phyloP scores from a whole-genome alignment of 176 grass and related monocot species.

The Secale cereale region DNA sequence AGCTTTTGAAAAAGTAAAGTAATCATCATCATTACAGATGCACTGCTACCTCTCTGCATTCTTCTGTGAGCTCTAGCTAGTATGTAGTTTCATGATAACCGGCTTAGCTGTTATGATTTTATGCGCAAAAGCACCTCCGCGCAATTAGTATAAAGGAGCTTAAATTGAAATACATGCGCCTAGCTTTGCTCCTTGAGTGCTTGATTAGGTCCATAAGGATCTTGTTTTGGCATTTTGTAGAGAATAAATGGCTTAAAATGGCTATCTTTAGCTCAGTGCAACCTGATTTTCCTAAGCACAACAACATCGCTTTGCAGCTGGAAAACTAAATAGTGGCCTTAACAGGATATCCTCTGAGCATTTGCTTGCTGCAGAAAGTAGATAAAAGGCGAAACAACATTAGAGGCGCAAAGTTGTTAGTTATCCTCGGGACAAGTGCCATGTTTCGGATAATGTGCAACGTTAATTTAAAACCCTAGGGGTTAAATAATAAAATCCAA shows the following conservation, averaged over 20 bases:
- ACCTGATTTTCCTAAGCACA: conserved; percentile 7
- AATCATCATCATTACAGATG: conserved; percentile 17
- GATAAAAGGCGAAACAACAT: neutral
- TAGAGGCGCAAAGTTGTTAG: conserved; percentile 37
- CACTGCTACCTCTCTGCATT: conserved; percentile 14
- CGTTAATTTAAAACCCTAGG: conserved; percentile 3
- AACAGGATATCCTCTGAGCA: conserved; percentile 10
- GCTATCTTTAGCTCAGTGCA: conserved; percentile 2
- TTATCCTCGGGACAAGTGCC: conserved; percentile 39
- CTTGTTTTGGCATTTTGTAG: conserved; percentile 13
- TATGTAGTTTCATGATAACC: conserved; percentile 13
- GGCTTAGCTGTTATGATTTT: conserved; percentile 43
- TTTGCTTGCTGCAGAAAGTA: conserved; percentile 32
- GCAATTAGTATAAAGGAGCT: conserved; percentile 17
- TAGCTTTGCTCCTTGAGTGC: neutral
- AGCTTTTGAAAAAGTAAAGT: conserved; percentile 22
- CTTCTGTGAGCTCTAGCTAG: neutral
- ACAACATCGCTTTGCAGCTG: neutral
- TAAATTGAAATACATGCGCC: neutral
- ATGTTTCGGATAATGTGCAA: conserved; percentile 17
- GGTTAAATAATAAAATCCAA: conserved; percentile 5
- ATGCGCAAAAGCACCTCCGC: conserved; percentile 25
- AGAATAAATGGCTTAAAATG: conserved; percentile 22
- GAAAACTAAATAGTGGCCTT: neutral
- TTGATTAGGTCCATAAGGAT: conserved; percentile 17